phyloP scores from a whole-genome alignment of 805 yeast species.

The Candida easanensis region DNA sequence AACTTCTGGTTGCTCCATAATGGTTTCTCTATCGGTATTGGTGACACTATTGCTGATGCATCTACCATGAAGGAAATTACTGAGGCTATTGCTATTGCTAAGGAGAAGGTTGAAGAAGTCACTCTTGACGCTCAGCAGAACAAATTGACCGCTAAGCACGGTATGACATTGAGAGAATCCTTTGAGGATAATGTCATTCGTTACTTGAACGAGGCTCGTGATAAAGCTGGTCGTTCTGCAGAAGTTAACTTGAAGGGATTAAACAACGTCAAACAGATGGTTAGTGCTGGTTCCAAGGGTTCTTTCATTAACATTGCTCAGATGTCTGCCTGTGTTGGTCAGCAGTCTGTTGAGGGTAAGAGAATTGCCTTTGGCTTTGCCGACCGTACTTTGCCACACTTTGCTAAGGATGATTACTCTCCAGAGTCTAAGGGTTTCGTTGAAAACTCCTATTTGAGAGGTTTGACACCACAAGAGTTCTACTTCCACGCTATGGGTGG shows the following conservation, averaged over 20 bases:
- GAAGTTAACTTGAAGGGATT: slow-evolving; percentile 92
- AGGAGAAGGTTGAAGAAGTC: slow-evolving; percentile 90
- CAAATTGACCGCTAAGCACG: slow-evolving; percentile 90
- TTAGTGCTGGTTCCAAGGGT: slow-evolving; percentile 98
- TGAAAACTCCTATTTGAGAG: slow-evolving; percentile 94
- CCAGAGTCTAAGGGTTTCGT: slow-evolving; percentile 99
- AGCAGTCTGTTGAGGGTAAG: slow-evolving; percentile 98
- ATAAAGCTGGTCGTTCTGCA: slow-evolving; percentile 97
- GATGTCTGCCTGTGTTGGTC: slow-evolving; percentile 99
- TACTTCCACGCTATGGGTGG: slow-evolving; percentile 99
- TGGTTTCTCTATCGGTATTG: slow-evolving; percentile 98
- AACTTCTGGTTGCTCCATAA: slow-evolving; percentile 95
- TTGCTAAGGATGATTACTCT: slow-evolving; percentile 96
- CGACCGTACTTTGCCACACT: slow-evolving; percentile 96
- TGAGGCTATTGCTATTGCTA: slow-evolving; percentile 88
- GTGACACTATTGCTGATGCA: slow-evolving; percentile 99
- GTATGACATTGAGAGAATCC: slow-evolving; percentile 98
- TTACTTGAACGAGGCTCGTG: slow-evolving; percentile 96
- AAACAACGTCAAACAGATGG: slow-evolving; percentile 98
- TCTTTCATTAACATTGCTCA: slow-evolving; percentile 98
- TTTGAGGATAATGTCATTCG: slow-evolving; percentile 97
- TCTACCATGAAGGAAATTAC: slow-evolving; percentile 93
- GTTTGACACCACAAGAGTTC: slow-evolving; percentile 97
- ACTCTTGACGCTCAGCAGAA: slow-evolving; percentile 91
- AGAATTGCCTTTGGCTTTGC: slow-evolving; percentile 98